A percentile compares a stretch with the other conserved stretches of the same genome.
Evolutionary conservation across 202 grass and related monocot genomes (phyloP).

Genomic region (Setaria italica): DNA sequence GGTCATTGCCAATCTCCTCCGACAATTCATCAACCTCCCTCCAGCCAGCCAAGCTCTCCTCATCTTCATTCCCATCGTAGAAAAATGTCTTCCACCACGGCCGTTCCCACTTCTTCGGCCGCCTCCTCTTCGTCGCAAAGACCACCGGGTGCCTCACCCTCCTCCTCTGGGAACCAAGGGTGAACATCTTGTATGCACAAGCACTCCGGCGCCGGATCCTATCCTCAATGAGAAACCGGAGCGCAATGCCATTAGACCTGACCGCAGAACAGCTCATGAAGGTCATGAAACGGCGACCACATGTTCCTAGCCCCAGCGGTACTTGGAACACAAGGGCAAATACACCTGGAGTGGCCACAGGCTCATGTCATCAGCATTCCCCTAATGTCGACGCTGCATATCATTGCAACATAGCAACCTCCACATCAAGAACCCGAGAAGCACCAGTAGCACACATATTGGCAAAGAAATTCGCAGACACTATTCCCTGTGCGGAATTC

Average conservation of each 20-base stretch:
- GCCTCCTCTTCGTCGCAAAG: slow-evolving; percentile 52
- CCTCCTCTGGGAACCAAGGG: slow-evolving; percentile 51
- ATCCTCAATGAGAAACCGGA: slow-evolving; percentile 28
- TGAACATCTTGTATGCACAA: slow-evolving; percentile 52
- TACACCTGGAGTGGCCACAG: slow-evolving; percentile 15
- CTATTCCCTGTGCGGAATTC: too few relatives aligned
- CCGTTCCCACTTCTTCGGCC: slow-evolving; percentile 54
- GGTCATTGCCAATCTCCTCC: slow-evolving; percentile 38
- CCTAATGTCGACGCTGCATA: neutral
- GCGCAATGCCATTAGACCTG: slow-evolving; percentile 46
- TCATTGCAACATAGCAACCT: slow-evolving; percentile 21
- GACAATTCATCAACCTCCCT: slow-evolving; percentile 55
- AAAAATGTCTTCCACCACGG: slow-evolving; percentile 81
- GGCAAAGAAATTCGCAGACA: too few relatives aligned
- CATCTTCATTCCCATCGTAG: slow-evolving; percentile 58
- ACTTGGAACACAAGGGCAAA: slow-evolving; percentile 19
- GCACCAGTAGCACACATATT: neutral
- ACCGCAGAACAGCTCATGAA: slow-evolving; percentile 75
- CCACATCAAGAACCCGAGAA: slow-evolving; percentile 16
- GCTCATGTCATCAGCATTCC: slow-evolving; percentile 37
- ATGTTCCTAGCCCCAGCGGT: slow-evolving; percentile 53
- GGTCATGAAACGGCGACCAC: slow-evolving; percentile 62
- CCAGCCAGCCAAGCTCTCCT: slow-evolving; percentile 60
- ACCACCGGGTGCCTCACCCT: slow-evolving; percentile 44
- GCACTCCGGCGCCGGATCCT: slow-evolving; percentile 37